phyloP scores from a whole-genome alignment of 371 early-diverging fungal species.

The Chytridium lagenaria region DNA sequence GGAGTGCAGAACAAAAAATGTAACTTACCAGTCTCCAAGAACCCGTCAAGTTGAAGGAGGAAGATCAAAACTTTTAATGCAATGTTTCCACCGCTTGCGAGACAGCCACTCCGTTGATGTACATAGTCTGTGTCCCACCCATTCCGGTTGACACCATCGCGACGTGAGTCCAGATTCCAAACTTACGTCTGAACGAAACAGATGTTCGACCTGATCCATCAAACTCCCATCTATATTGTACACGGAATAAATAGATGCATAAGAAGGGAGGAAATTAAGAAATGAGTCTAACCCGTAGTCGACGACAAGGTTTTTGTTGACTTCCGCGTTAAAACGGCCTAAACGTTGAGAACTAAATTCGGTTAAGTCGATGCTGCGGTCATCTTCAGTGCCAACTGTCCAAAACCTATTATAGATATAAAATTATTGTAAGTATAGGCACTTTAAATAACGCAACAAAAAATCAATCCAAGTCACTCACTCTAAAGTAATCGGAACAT shows the following conservation, averaged over 20 bases:
- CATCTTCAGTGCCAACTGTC: slow-evolving; percentile 6
- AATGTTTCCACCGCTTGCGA: slow-evolving; percentile 4
- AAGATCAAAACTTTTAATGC: neutral
- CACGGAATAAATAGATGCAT: no score
- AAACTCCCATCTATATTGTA: slow-evolving; percentile 16
- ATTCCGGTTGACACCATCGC: slow-evolving; percentile 2
- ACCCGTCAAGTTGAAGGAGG: neutral
- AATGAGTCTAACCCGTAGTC: slow-evolving; percentile 21
- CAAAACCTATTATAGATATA: slow-evolving; percentile 15
- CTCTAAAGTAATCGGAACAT: slow-evolving; percentile 13
- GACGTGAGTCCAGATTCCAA: slow-evolving; percentile 15
- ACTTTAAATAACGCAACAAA: neutral
- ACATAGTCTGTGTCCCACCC: slow-evolving; percentile 9
- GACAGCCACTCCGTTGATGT: slow-evolving; percentile 12
- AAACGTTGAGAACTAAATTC: neutral
- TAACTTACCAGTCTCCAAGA: neutral
- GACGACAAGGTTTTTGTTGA: slow-evolving; percentile 12
- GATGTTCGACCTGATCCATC: slow-evolving; percentile 9
- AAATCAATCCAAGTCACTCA: neutral
- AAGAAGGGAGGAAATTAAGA: no score
- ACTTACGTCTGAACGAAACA: neutral
- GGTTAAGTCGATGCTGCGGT: neutral
- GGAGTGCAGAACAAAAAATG: neutral
- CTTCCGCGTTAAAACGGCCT: slow-evolving; percentile 19
- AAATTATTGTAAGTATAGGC: no score